Evolutionary conservation across 139 green algal genomes (phyloP).

Genomic region (Pycnococcus provasolii): DNA sequence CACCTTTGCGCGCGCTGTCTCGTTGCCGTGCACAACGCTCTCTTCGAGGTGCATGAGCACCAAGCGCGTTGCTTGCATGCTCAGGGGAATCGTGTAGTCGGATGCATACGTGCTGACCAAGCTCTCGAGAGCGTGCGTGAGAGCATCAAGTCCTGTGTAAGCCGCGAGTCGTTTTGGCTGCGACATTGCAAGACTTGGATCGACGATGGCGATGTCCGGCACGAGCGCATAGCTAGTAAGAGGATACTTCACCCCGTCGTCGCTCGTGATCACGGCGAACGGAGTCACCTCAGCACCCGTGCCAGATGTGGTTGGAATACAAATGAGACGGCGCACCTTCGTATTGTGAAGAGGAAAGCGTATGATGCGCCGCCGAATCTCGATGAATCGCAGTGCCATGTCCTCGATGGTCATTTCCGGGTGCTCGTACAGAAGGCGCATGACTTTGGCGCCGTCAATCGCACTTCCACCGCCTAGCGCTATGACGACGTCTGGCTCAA

Average conservation of each 20-base stretch:
- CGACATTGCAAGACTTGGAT: constrained; percentile 31
- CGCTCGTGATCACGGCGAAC: constrained; percentile 6
- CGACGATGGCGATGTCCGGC: constrained; percentile 50
- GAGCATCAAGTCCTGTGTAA: constrained; percentile 13
- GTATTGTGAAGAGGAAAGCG: background rate
- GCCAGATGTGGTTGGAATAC: constrained; percentile 5
- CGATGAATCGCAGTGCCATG: constrained; percentile 60
- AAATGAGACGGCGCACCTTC: constrained; percentile 10
- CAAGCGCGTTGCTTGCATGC: background rate
- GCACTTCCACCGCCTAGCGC: constrained; percentile 52
- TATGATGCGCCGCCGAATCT: constrained; percentile 54
- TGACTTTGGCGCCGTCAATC: constrained; percentile 64
- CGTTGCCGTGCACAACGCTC: background rate
- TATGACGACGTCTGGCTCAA: constrained; percentile 54
- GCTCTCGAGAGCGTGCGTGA: constrained; percentile 13
- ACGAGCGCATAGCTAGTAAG: constrained; percentile 38
- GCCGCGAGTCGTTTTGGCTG: background rate
- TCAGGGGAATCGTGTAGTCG: constrained; percentile 1
- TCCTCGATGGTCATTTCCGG: constrained; percentile 53
- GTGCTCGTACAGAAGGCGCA: constrained; percentile 61
- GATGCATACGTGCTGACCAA: constrained; percentile 8
- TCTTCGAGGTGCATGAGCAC: background rate
- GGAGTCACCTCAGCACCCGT: constrained; percentile 8
- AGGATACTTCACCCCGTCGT: constrained; percentile 30
- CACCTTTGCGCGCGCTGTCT: constrained; percentile 47